phyloP scores from a whole-genome alignment of 2,329 filamentous ascomycete genomes.

The Fonsecaea pugnacius region DNA sequence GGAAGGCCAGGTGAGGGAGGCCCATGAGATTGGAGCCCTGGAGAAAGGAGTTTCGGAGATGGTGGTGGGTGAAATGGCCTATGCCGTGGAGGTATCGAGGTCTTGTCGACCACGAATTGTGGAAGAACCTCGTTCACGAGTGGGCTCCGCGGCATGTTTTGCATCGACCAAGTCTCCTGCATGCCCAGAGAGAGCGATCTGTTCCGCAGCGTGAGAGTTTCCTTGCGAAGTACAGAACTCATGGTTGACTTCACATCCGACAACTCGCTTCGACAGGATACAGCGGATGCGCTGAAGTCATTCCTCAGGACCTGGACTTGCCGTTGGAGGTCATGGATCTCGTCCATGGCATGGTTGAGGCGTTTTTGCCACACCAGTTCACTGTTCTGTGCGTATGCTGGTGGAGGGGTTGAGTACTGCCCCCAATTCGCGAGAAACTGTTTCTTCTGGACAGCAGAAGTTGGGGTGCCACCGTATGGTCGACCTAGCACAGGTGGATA shows the following conservation, averaged over 20 bases:
- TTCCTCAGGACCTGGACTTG: constrained; percentile 30
- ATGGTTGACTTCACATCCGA: constrained; percentile 32
- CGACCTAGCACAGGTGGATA: constrained; percentile 13
- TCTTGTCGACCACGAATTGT: constrained; percentile 4
- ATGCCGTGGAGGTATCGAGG: background rate
- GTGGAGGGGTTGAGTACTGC: constrained; percentile 22
- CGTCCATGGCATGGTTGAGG: constrained; percentile 34
- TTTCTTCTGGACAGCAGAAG: constrained; percentile 22
- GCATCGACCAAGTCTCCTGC: constrained; percentile 25
- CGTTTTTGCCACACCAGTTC: constrained; percentile 35
- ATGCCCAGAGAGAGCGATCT: constrained; percentile 20
- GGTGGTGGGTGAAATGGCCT: background rate
- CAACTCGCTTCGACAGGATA: constrained; percentile 31
- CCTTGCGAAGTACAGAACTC: constrained; percentile 34
- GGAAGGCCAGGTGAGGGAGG: constrained; percentile 22
- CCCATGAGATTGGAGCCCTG: constrained; percentile 12
- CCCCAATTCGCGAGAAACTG: constrained; percentile 22
- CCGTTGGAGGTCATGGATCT: constrained; percentile 34
- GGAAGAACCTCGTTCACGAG: constrained; percentile 31
- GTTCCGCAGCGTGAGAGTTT: constrained; percentile 27
- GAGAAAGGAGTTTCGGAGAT: constrained; percentile 8
- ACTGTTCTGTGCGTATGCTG: constrained; percentile 29
- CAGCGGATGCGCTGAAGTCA: constrained; percentile 29
- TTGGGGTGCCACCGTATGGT: constrained; percentile 14
- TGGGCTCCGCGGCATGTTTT: constrained; percentile 21